phyloP scores from a whole-genome alignment of 2,329 filamentous ascomycete species.

The Pseudocercospora cruenta region DNA sequence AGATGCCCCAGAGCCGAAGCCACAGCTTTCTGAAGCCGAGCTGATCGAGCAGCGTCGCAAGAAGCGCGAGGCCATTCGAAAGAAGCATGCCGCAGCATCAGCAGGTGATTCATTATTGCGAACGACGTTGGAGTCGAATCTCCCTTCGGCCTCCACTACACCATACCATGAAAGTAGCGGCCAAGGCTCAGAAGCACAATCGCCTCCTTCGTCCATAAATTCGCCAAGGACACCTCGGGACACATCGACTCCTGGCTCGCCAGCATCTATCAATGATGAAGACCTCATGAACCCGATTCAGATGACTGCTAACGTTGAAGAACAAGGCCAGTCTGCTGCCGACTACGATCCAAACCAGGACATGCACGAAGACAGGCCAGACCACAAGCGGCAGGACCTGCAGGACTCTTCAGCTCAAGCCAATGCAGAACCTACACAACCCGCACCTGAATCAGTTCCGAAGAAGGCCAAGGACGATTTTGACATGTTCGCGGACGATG shows the following conservation, averaged over 20 bases:
- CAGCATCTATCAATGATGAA: conserved; percentile 45
- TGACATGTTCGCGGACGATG: conserved; percentile 66
- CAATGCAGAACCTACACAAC: conserved; percentile 28
- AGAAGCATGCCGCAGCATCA: conserved; percentile 71
- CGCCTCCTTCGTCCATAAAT: conserved; percentile 31
- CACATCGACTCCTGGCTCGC: conserved; percentile 33
- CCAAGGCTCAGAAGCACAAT: conserved; percentile 32
- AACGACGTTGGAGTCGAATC: conserved; percentile 54
- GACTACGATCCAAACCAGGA: conserved; percentile 90
- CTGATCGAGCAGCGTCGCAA: conserved; percentile 84
- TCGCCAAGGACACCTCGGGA: conserved; percentile 45
- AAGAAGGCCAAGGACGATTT: conserved; percentile 44
- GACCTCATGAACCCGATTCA: conserved; percentile 41
- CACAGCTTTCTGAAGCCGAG: conserved; percentile 74
- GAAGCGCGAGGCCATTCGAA: conserved; percentile 80
- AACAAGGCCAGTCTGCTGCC: conserved; percentile 83
- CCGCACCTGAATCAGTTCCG: background rate
- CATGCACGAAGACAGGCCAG: conserved; percentile 72
- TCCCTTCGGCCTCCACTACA: conserved; percentile 42
- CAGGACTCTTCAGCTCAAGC: conserved; percentile 31
- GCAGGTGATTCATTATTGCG: conserved; percentile 66
- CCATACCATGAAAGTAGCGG: conserved; percentile 33
- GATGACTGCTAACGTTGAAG: conserved; percentile 42
- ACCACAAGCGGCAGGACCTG: conserved; percentile 33
- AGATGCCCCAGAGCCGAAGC: conserved; percentile 35